These are phyloP conservation scores for Favolaschia claudopus DNA, from an alignment of 768 basidiomycete genomes.

Conservation along the genomic window DNA sequence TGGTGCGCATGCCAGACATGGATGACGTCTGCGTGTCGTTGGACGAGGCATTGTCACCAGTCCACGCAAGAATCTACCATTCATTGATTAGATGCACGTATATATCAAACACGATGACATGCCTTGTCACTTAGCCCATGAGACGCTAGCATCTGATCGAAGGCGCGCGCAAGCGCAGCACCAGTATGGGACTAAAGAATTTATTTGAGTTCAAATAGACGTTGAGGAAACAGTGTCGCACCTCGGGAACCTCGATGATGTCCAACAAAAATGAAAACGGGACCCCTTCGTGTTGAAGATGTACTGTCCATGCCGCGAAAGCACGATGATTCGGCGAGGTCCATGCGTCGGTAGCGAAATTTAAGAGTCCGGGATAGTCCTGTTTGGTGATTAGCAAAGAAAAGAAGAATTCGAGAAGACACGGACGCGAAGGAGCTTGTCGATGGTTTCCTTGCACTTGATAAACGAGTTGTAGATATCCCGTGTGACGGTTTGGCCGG, in stretches of 20 bases:
- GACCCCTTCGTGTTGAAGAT: conserved; percentile 39
- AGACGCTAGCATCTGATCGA: conserved; percentile 41
- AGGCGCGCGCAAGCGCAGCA: conserved; percentile 41
- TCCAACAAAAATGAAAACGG: conserved; percentile 41
- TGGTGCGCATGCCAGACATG: background rate
- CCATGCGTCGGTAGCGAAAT: conserved; percentile 46
- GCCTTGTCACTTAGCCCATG: conserved; percentile 47
- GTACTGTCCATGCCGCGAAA: conserved; percentile 39
- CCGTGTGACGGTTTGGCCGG: background rate
- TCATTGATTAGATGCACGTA: background rate
- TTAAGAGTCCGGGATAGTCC: conserved; percentile 38
- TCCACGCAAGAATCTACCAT: conserved; percentile 8
- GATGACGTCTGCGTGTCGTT: conserved; percentile 16
- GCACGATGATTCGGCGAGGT: conserved; percentile 43
- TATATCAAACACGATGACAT: conserved; percentile 8
- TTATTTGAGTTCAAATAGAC: background rate
- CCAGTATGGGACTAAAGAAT: conserved; percentile 40
- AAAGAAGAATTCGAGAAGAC: too few species aligned
- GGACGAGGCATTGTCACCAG: conserved; percentile 18
- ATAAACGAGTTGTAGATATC: background rate
- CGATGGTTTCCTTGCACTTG: background rate
- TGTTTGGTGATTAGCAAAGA: too few species aligned
- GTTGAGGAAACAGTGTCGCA: conserved; percentile 8
- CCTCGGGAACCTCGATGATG: conserved; percentile 43
- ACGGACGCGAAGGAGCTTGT: background rate